Evolutionary conservation across 257 asterid genomes (phyloP), one percentile per base, ranked within the genome.

Genomic region (Solanum habrochaites): DNA sequence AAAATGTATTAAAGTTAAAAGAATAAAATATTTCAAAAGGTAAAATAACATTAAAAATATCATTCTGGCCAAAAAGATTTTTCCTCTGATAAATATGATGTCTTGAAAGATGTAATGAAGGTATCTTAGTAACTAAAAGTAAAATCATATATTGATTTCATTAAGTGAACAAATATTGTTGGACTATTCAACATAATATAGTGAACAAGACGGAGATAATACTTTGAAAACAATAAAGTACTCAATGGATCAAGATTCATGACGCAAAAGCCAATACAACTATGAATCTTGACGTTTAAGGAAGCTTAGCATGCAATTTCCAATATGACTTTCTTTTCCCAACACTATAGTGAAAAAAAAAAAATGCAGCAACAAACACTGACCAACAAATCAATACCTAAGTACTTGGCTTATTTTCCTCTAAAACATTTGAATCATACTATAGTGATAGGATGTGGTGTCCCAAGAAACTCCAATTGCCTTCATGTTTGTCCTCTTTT

Each of bases 391-490:
- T 67, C 45, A 52, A 52, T 52, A 47, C 18, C 77, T 2, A 71
- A 71, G 78, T 72, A 20, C 66, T 58, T 58, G 23, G 45, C 74
- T 56, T 18, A 18, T 56, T 77, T 77, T 15, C 83, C 15, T 77
- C 83, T 43, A 6, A 3, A 75, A 25, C 12, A 12, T 67, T 21
- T 69, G 42, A 69, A 45, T 42, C 23, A n/a, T 37, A 64, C 52
- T 12, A 16, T 40, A 49, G 29, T 32, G 12, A 67, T 15, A 83
- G 81, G 18, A 92, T 92, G 94, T 89, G 67, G 91, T 74, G 4
- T 81, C 89, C 39, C 35, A 88, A 83, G 49, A 92, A 88, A 78
- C 85, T 81, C 82, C 90, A 90, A 47, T 81, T 18, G n/a, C 82
- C 49, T 23, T 87, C 88, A 87, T 47, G n/a, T 35, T 52, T 42